Evolutionary conservation across 192 early-diverging fungal genomes (phyloP).

Genomic region (Coemansia sp.): DNA sequence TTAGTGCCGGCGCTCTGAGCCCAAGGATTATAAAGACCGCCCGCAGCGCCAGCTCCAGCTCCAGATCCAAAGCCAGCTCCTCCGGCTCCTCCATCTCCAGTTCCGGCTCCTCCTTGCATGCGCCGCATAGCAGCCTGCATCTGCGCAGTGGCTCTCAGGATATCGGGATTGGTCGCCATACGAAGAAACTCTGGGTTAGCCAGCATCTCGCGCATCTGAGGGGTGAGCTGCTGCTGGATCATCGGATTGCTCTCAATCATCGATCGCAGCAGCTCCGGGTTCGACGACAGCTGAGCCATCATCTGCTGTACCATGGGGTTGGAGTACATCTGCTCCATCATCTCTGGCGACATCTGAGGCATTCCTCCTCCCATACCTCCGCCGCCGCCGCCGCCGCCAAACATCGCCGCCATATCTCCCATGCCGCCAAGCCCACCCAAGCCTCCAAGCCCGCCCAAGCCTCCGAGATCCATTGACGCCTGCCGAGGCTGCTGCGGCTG

Average conservation of each 20-base stretch:
- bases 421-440: conserved; percentile 8
- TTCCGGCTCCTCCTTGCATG: conserved; percentile 38
- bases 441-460: not conserved
- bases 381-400: conserved; percentile 59
- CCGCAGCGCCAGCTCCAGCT: conserved; percentile 20
- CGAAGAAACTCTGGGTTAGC: conserved; percentile 75
- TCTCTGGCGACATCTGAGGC: conserved; percentile 68
- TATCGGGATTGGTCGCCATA: conserved; percentile 86
- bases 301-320: conserved; percentile 86
- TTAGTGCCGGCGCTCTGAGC: conserved; percentile 15
- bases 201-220: conserved; percentile 87
- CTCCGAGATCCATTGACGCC: conserved; percentile 10
- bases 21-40: conserved; percentile 50
- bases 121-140: conserved; percentile 61
- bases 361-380: conserved; percentile 66
- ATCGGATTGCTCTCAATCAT: conserved; percentile 86
- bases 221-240: conserved; percentile 74
- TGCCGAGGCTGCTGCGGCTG: not conserved
- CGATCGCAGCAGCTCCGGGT: conserved; percentile 84
- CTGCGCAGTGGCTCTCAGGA: conserved; percentile 72
- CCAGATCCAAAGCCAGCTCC: not conserved
- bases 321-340: conserved; percentile 73
- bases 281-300: conserved; percentile 80
- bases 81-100: conserved; percentile 21
- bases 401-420: conserved; percentile 46